phyloP scores from a whole-genome alignment of 208 protist genomes.

The Tritrichomonas foetus region DNA sequence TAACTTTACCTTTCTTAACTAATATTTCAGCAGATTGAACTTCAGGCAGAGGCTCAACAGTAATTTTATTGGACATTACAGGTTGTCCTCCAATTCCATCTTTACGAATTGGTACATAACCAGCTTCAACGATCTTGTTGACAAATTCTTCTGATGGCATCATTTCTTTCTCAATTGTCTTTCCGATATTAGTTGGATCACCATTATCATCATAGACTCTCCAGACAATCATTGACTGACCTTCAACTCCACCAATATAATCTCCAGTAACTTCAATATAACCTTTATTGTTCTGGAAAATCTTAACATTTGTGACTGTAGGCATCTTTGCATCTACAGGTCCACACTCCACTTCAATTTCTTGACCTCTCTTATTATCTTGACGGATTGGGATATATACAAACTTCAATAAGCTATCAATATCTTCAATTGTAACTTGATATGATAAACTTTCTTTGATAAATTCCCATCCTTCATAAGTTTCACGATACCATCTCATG shows the following conservation, averaged over 20 bases:
- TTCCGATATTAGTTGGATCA: background rate
- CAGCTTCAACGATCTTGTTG: background rate
- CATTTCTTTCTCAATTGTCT: background rate
- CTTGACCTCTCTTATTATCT: background rate
- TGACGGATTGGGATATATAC: background rate
- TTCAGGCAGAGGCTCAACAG: background rate
- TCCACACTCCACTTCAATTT: background rate
- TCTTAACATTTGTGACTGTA: background rate
- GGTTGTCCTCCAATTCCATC: background rate
- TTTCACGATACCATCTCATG: background rate
- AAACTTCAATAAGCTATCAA: background rate
- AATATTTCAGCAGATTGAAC: background rate
- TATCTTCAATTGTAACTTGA: background rate
- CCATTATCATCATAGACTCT: background rate
- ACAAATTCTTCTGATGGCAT: background rate
- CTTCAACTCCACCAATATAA: constrained; percentile 30
- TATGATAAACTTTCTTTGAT: background rate
- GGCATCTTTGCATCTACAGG: background rate
- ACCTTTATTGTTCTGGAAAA: background rate
- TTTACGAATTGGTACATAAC: background rate
- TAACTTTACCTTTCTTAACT: background rate
- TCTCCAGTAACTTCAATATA: background rate
- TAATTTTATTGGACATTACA: background rate
- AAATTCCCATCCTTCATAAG: background rate
- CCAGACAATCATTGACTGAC: background rate